Base-by-base conservation (phyloP, 1,284 basidiomycete genomes). In the Ustilago tritici region DNA sequence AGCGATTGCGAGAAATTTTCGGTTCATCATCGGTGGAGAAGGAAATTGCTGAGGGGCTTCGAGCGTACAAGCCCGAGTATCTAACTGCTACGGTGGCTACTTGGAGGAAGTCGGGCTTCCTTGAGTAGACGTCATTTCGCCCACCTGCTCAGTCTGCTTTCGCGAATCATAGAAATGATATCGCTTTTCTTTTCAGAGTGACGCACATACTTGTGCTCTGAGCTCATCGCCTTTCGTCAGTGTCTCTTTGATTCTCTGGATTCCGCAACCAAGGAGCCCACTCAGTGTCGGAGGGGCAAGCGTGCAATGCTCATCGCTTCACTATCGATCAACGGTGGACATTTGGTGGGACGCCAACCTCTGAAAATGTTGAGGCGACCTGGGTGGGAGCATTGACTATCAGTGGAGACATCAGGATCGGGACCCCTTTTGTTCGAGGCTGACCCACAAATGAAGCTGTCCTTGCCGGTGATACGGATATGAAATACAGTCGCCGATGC, bases 91-190 rank as follows among this genome's bases (percentile, higher is more conserved):
- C 63, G 0, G 59, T 74, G 47, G 63, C 62, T 12, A 63, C 66
- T 28, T 74, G 71, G 71, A 68, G 40, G 46, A 36, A 49, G n/a
- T 59, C 71, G 9, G 62, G 53, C 15, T 74, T 74, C 47, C 56
- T 74, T 5, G 19, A 53, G 3, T 69, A 63, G 52, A 23, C 41
- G 34, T 32, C 49, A 50, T 15, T 32, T n/a, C 28, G 11, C 49
- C 49, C 49, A 50, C 49, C 17, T 50, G 40, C 9, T 41, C 2
- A 41, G 40, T 41, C 17, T 41, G 15, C 40, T 6, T 7, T 41
- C 6, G 14, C 15, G 40, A 41, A 15, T 41, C 40, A 41, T 17
- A 41, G 15, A 15, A 46, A 19, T 46, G 17, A 46, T 53, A 32
- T 15, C 50, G 23, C 23, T 28, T 8, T 34, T 17, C 11, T 34